Conservation (phyloP, 2,329 filamentous ascomycete species). For the Nigrospora osmanthi region DNA sequence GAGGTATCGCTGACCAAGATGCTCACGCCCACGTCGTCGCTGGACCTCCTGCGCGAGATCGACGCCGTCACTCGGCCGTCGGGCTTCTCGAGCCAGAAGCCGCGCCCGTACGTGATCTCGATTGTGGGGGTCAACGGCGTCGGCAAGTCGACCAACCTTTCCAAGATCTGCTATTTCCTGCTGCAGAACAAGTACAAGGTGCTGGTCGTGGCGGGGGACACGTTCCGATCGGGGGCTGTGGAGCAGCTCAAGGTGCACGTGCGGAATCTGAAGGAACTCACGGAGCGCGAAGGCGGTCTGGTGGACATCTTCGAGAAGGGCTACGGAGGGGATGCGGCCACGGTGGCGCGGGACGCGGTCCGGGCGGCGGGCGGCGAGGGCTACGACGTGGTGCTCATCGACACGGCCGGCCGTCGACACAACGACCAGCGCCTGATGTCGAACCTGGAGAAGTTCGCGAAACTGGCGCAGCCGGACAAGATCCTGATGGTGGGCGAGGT, state of each 20-base stretch:
- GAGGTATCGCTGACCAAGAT: conserved; percentile 90
- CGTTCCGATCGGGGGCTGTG: conserved; percentile 93
- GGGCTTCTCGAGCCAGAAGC: conserved; percentile 50
- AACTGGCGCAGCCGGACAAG: conserved; percentile 93
- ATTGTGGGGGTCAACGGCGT: conserved; percentile 98
- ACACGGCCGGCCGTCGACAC: conserved; percentile 89
- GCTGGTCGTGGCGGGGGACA: conserved; percentile 89
- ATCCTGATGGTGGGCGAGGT: conserved; percentile 88
- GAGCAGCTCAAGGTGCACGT: conserved; percentile 96
- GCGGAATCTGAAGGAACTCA: conserved; percentile 84
- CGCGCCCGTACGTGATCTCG: conserved; percentile 90
- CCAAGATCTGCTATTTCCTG: conserved; percentile 97
- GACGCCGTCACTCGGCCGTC: conserved; percentile 66
- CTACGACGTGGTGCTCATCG: conserved; percentile 93
- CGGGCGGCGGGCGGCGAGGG: conserved; percentile 62
- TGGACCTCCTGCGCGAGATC: conserved; percentile 92
- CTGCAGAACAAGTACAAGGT: conserved; percentile 96
- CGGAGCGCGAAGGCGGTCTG: conserved; percentile 70
- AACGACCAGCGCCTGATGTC: conserved; percentile 97
- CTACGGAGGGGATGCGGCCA: conserved; percentile 94
- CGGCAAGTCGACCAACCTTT: conserved; percentile 94
- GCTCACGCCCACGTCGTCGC: conserved; percentile 86
- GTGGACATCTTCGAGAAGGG: conserved; percentile 95
- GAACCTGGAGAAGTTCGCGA: conserved; percentile 92
- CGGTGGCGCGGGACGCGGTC: conserved; percentile 93